A percentile compares a stretch with the other conserved stretches of the same genome.
Conservation (phyloP, 371 early-diverging fungal genomes). For the Mortierella sp. region DNA sequence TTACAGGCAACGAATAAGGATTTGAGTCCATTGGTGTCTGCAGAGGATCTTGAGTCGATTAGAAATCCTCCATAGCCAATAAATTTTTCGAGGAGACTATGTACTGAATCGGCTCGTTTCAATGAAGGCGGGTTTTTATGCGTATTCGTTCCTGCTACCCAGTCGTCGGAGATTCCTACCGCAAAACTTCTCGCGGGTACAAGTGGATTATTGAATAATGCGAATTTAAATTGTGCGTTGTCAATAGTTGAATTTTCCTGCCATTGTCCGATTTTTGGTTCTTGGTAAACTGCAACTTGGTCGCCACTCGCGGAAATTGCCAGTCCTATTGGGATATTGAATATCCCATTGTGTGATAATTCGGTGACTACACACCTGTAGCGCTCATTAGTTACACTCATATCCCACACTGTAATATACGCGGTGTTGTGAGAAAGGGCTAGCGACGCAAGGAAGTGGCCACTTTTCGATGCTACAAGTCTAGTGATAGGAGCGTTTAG, state of each 20-base stretch:
- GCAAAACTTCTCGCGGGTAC: background rate
- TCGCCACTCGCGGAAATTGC: constrained; percentile 35
- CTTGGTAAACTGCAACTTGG: constrained; percentile 46
- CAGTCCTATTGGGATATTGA: constrained; percentile 30
- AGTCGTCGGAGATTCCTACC: background rate
- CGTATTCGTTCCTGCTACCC: no score
- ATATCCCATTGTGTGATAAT: constrained; percentile 13
- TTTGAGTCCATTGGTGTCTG: background rate
- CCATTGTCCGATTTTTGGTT: constrained; percentile 50
- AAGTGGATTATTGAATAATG: constrained; percentile 37
- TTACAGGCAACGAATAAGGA: constrained; percentile 40
- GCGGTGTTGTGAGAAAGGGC: constrained; percentile 20
- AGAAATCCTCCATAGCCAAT: constrained; percentile 69
- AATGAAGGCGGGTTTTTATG: no score
- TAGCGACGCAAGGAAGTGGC: constrained; percentile 35
- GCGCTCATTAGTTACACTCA: background rate
- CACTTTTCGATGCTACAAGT: constrained; percentile 16
- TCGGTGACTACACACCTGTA: constrained; percentile 4
- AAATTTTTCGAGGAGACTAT: constrained; percentile 52
- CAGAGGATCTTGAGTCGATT: constrained; percentile 63
- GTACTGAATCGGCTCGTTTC: no score
- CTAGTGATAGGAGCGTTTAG: constrained; percentile 17
- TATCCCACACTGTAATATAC: constrained; percentile 37
- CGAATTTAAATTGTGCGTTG: constrained; percentile 24
- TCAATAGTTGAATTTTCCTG: constrained; percentile 5